phyloP scores from a whole-genome alignment of 306 rosid genomes.

The Vigna radiata region DNA sequence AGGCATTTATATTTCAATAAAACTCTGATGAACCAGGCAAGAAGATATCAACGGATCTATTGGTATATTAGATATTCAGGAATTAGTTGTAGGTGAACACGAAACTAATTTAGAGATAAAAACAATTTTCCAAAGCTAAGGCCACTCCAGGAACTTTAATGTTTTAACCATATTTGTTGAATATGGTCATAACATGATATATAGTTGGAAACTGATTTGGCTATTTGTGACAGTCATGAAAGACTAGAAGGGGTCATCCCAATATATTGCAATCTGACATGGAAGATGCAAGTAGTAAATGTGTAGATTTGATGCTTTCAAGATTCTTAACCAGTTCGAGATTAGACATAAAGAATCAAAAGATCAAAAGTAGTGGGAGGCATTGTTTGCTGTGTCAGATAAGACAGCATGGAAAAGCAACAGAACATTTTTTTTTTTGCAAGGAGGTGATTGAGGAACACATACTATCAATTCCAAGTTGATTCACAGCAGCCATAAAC shows the following conservation, averaged over 20 bases:
- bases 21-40: constrained; percentile 9
- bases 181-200: not conserved
- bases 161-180: not conserved
- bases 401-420: constrained; percentile 27
- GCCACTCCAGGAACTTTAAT: constrained; percentile 24
- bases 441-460: constrained; percentile 38
- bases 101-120: constrained; percentile 14
- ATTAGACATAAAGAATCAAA: constrained; percentile 18
- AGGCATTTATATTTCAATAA: not conserved
- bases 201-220: not conserved
- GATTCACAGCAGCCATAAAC: constrained; percentile 95
- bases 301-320: constrained; percentile 10
- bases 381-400: constrained; percentile 1
- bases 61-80: constrained; percentile 6
- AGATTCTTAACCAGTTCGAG: not conserved
- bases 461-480: constrained; percentile 95
- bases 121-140: constrained; percentile 17
- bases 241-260: not conserved
- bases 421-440: constrained; percentile 31
- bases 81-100: not conserved
- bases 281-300: constrained; percentile 20
- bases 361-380: not conserved
- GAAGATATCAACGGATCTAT: constrained; percentile 4
- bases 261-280: constrained; percentile 7
- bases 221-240: constrained; percentile 12